Percentiles rank a stretch among this genome's conserved stretches.
Evolutionary conservation across 208 protist species (phyloP).

Genomic region (Acanthamoeba royreba): DNA sequence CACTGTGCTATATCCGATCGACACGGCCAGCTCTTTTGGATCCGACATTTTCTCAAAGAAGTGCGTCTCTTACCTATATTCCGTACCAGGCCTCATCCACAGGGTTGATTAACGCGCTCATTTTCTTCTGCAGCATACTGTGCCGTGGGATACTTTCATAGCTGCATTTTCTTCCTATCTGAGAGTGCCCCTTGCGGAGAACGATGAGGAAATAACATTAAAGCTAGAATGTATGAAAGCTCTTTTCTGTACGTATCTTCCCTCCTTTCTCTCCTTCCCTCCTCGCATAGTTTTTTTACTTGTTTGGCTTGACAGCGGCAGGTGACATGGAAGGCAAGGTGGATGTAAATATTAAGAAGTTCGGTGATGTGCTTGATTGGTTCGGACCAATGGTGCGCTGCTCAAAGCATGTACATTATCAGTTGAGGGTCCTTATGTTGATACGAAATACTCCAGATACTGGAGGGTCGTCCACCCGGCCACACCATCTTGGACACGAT

Average conservation of each 20-base stretch:
- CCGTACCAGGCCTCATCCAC: not conserved
- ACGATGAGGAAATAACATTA: not conserved
- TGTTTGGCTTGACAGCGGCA: not conserved
- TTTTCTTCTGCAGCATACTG: not conserved
- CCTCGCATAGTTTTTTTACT: not conserved
- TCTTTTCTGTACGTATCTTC: not conserved
- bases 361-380: not conserved
- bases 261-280: not conserved
- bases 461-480: not conserved
- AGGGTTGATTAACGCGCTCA: not conserved
- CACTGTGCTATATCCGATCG: not conserved
- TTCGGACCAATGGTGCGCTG: slow-evolving; percentile 5
- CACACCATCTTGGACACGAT: not conserved
- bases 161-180: not conserved
- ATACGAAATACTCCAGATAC: no score
- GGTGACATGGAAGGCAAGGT: not conserved
- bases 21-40: no score
- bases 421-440: no score
- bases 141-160: slow-evolving; percentile 26
- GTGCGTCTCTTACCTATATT: not conserved
- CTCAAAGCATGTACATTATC: no score
- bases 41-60: not conserved
- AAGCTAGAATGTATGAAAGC: slow-evolving; percentile 3
- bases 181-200: not conserved
- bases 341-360: slow-evolving; percentile 24